Conservation (phyloP, 768 basidiomycete genomes). For the Hypsizygus marmoreus region DNA sequence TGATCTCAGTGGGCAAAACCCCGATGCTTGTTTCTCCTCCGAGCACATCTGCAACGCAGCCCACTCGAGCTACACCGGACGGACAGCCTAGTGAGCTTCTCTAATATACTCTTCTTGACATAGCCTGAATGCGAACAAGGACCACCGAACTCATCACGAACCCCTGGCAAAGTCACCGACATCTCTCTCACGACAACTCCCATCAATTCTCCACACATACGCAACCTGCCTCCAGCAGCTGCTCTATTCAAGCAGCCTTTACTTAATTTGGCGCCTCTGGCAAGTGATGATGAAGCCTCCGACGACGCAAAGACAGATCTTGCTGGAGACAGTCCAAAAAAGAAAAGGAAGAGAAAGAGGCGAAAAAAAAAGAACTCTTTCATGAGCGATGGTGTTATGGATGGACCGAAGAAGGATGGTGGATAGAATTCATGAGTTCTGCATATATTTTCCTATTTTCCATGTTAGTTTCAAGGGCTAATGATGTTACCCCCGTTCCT, state of each 20-base stretch:
- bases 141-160: slow-evolving; percentile 6
- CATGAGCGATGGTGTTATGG: slow-evolving; percentile 8
- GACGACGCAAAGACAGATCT: slow-evolving; percentile 12
- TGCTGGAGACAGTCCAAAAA: slow-evolving; percentile 39
- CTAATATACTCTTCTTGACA: too few relatives aligned
- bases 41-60: background rate
- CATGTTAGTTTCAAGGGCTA: background rate
- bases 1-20: background rate
- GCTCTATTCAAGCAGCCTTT: slow-evolving; percentile 41
- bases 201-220: slow-evolving; percentile 6
- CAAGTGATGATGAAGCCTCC: slow-evolving; percentile 34
- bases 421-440: too few relatives aligned
- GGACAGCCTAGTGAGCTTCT: too few relatives aligned
- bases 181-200: slow-evolving; percentile 18
- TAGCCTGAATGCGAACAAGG: too few relatives aligned
- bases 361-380: slow-evolving; percentile 55
- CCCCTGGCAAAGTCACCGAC: slow-evolving; percentile 15
- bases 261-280: slow-evolving; percentile 55
- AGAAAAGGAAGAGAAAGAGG: slow-evolving; percentile 59
- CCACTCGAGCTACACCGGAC: background rate
- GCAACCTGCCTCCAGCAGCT: slow-evolving; percentile 18
- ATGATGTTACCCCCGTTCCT: background rate
- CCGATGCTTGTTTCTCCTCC: too few relatives aligned
- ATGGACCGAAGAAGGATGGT: background rate
- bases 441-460: too few relatives aligned